These are phyloP conservation scores for Stevia rebaudiana DNA, from an alignment of 140 eudicot species.

Conservation along the genomic window DNA sequence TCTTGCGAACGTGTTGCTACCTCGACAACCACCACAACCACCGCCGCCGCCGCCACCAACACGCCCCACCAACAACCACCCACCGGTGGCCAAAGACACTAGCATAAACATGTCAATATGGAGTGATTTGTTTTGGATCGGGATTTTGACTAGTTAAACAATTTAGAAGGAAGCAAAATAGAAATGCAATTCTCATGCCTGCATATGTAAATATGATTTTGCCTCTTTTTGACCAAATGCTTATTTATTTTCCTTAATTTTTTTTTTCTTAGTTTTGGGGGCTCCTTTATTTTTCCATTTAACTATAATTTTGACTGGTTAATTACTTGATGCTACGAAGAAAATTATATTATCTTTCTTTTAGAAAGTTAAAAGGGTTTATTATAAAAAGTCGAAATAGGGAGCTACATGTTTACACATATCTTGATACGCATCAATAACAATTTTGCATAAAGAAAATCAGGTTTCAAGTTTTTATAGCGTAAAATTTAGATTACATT, in stretches of 20 bases:
- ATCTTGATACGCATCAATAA: no score
- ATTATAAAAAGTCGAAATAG: no score
- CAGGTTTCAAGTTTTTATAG: no score
- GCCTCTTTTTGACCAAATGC: slow-evolving; percentile 32
- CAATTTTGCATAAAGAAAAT: no score
- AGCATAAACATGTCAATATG: slow-evolving; percentile 13
- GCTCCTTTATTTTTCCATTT: slow-evolving; percentile 7
- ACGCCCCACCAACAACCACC: slow-evolving; percentile 22
- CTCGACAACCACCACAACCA: slow-evolving; percentile 33
- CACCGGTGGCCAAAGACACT: slow-evolving; percentile 21
- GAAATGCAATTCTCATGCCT: slow-evolving; percentile 28
- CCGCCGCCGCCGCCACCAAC: slow-evolving; percentile 20
- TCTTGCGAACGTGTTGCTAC: slow-evolving; percentile 75
- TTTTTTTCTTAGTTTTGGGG: slow-evolving; percentile 6
- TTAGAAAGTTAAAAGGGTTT: no score
- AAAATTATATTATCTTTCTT: no score
- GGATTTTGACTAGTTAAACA: slow-evolving; percentile 36
- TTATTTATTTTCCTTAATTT: slow-evolving; percentile 10
- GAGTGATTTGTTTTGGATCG: slow-evolving; percentile 13
- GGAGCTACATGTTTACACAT: no score
- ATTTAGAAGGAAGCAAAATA: slow-evolving; percentile 6
- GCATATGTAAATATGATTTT: slow-evolving; percentile 33
- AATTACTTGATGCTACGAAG: no score
- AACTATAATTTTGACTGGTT: slow-evolving; percentile 15
- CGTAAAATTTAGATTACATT: no score